Evolutionary conservation across 2,329 filamentous ascomycete species (phyloP).

Genomic region (Xenoacremonium recifei): DNA sequence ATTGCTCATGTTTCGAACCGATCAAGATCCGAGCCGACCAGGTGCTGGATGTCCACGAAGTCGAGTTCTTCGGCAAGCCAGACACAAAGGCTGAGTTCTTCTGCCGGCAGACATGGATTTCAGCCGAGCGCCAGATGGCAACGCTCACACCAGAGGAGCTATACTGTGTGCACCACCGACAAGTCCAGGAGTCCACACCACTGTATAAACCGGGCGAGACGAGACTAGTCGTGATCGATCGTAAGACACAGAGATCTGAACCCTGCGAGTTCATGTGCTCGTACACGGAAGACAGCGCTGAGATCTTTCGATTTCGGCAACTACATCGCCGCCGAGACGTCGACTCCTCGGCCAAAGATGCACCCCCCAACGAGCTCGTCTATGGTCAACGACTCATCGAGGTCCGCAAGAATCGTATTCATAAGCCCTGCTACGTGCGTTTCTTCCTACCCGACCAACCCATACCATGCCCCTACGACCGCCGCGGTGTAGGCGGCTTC

Average conservation of each 20-base stretch:
- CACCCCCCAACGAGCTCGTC: slow-evolving; percentile 57
- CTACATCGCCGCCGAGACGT: slow-evolving; percentile 49
- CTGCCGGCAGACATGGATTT: slow-evolving; percentile 67
- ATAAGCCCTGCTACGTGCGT: slow-evolving; percentile 58
- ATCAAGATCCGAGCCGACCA: slow-evolving; percentile 51
- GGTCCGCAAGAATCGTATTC: slow-evolving; percentile 40
- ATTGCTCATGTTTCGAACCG: slow-evolving; percentile 64
- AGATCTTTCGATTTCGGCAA: slow-evolving; percentile 43
- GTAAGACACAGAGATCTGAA: slow-evolving; percentile 44
- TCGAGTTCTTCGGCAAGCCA: slow-evolving; percentile 57
- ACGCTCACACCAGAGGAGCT: slow-evolving; percentile 56
- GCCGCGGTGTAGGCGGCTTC: slow-evolving; percentile 62
- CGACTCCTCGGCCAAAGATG: slow-evolving; percentile 27
- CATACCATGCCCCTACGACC: slow-evolving; percentile 63
- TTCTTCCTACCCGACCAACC: slow-evolving; percentile 44
- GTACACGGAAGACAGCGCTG: slow-evolving; percentile 14
- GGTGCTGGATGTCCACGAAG: slow-evolving; percentile 54
- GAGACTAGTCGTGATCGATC: slow-evolving; percentile 45
- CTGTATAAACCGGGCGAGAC: slow-evolving; percentile 56
- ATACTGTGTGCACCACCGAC: slow-evolving; percentile 42
- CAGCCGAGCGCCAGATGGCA: slow-evolving; percentile 59
- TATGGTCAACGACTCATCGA: slow-evolving; percentile 47
- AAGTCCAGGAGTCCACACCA: slow-evolving; percentile 12
- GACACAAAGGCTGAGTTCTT: slow-evolving; percentile 55
- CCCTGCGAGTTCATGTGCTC: slow-evolving; percentile 56